A percentile compares a stretch with the other conserved stretches of the same genome.
Evolutionary conservation across 768 basidiomycete genomes (phyloP).

Genomic region (Podaxis carcinomalis): DNA sequence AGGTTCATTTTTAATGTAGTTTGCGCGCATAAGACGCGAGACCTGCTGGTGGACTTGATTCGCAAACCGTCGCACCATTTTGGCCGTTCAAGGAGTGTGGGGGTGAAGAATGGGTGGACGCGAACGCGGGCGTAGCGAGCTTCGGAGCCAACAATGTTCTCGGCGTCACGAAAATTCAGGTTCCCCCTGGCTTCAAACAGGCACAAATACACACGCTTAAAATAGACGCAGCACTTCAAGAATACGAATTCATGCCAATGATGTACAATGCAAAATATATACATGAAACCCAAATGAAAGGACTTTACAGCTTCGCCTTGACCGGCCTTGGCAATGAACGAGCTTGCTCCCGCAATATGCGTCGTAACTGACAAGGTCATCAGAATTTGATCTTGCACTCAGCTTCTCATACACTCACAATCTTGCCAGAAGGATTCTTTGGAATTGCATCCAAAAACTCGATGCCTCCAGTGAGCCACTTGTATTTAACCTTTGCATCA

Average conservation of each 20-base stretch:
- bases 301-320: constrained; percentile 14
- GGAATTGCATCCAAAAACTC: constrained; percentile 60
- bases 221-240: neutral
- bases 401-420: constrained; percentile 30
- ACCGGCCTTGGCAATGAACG: constrained; percentile 18
- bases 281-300: neutral
- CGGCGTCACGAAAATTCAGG: constrained; percentile 17
- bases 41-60: constrained; percentile 87
- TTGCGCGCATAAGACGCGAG: constrained; percentile 70
- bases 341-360: constrained; percentile 50
- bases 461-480: constrained; percentile 57
- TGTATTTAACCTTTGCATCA: constrained; percentile 56
- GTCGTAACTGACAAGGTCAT: constrained; percentile 33
- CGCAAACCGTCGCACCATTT: constrained; percentile 77
- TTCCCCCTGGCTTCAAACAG: constrained; percentile 16
- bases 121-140: neutral
- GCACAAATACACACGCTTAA: constrained; percentile 12
- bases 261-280: neutral
- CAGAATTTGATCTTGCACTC: neutral
- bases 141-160: constrained; percentile 5
- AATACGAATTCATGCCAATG: neutral
- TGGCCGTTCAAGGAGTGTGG: neutral
- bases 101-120: neutral
- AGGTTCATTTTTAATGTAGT: constrained; percentile 61
- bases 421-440: constrained; percentile 71